Evolutionary conservation across 495 filamentous ascomycete species (phyloP), one percentile per base, ranked within the genome.

Genomic region (Talaromyces stipitatus): DNA sequence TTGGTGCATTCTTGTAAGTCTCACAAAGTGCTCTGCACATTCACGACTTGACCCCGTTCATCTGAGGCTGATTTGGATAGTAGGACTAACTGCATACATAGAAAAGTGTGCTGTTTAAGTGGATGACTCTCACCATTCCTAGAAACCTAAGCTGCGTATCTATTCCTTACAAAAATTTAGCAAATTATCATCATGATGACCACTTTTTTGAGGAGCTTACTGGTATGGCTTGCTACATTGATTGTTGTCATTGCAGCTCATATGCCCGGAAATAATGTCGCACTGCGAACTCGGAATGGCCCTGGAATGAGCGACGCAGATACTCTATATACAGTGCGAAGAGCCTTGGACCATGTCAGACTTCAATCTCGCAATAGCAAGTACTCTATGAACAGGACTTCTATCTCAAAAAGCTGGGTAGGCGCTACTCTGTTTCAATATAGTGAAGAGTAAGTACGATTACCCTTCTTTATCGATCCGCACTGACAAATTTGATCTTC

Each of bases 321-420:
- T 22, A 60, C 60, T 10, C n/a, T 64, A n/a, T 24, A 58, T 33
- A 29, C 47, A 18, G 27, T 62, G 11, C 54, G 54, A 18, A 58
- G 50, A 11, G 60, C 61, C 28, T 54, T 62, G 11, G 38, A 54
- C 38, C 33, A 11, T 36, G 61, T 58, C 12, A 32, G 23, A 18
- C 28, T 51, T 11, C 50, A 58, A 36, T 51, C 58, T 5, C 59
- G 62, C n/a, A 51, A 64, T 45, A 30, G 14, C 6, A 52, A 46
- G 8, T 61, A 64, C 12, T 33, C 60, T 0, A 73, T 70, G 65
- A 76, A 72, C 38, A 67, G 61, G 28, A 74, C 73, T 3, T 65
- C 57, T 27, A 53, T 76, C 24, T 64, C 66, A 16, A 75, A 68
- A 46, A 75, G 69, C 45, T 76, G 73, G 73, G 36, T 62, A 50